Evolutionary conservation across 169 alveolate genomes (phyloP).

Genomic region (Theileria annulata): DNA sequence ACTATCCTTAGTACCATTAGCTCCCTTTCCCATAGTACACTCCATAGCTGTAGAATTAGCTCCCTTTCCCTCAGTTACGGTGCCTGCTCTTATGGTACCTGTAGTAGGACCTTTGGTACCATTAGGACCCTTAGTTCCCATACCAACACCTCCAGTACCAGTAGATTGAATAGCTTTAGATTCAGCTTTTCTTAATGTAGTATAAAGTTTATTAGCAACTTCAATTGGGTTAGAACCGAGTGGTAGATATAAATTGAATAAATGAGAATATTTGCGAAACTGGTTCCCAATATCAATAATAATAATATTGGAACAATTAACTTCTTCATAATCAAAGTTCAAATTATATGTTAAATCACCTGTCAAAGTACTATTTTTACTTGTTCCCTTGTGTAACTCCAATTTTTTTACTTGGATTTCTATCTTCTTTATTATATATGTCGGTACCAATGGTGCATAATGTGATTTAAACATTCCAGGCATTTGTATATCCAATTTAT

Average conservation of each 20-base stretch:
- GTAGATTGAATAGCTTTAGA: constrained; percentile 13
- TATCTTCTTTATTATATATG: constrained; percentile 67
- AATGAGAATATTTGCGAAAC: neutral
- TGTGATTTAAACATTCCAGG: constrained; percentile 90
- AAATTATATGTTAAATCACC: neutral
- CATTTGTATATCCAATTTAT: too few species aligned
- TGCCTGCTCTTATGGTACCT: too few species aligned
- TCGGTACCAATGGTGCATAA: constrained; percentile 88
- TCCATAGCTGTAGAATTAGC: too few species aligned
- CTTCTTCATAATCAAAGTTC: constrained; percentile 1
- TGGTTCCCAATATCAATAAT: constrained; percentile 48
- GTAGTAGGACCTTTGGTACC: too few species aligned
- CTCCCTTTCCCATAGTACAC: too few species aligned
- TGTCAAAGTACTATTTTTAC: neutral
- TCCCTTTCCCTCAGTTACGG: too few species aligned
- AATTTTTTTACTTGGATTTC: neutral
- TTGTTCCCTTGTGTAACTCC: neutral
- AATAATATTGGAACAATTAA: constrained; percentile 9
- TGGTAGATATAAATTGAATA: constrained; percentile 29
- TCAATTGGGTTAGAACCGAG: constrained; percentile 1
- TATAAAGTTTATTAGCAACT: constrained; percentile 42
- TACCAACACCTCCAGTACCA: too few species aligned
- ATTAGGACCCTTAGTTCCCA: too few species aligned
- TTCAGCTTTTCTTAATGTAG: constrained; percentile 41
- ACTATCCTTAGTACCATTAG: too few species aligned